These are phyloP conservation scores for Diaporthe sp. DNA, from an alignment of 2,329 filamentous ascomycete species.

Conservation along the genomic window DNA sequence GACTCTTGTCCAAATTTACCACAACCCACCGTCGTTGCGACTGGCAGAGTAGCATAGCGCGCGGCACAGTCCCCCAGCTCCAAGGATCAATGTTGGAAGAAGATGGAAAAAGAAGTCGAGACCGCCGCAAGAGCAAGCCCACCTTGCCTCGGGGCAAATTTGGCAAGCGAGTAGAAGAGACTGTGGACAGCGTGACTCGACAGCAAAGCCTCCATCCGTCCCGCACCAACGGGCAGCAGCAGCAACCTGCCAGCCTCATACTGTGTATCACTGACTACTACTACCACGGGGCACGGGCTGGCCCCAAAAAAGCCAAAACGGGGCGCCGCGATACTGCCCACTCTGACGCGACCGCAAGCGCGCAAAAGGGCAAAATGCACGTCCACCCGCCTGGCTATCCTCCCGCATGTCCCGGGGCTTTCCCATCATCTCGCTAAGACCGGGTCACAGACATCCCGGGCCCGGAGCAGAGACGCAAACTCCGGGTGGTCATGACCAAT, in stretches of 20 bases:
- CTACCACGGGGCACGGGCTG: background rate
- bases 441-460: slow-evolving; percentile 22
- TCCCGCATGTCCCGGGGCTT: background rate
- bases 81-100: slow-evolving; percentile 9
- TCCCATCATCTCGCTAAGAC: slow-evolving; percentile 13
- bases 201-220: background rate
- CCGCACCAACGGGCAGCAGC: slow-evolving; percentile 4
- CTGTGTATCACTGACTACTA: background rate
- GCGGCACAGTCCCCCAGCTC: slow-evolving; percentile 3
- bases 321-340: background rate
- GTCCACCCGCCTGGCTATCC: background rate
- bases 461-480: background rate
- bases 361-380: background rate
- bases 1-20: slow-evolving; percentile 7
- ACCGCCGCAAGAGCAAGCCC: background rate
- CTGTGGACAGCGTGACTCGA: background rate
- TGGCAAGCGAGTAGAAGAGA: background rate
- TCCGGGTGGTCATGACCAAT: background rate
- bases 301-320: slow-evolving; percentile 5
- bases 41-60: slow-evolving; percentile 18
- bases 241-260: background rate
- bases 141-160: slow-evolving; percentile 8
- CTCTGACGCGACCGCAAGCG: background rate
- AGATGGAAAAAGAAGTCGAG: background rate
- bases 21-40: slow-evolving; percentile 5